Base-by-base conservation (phyloP, 169 alveolate genomes). In the Babesia sp. region DNA sequence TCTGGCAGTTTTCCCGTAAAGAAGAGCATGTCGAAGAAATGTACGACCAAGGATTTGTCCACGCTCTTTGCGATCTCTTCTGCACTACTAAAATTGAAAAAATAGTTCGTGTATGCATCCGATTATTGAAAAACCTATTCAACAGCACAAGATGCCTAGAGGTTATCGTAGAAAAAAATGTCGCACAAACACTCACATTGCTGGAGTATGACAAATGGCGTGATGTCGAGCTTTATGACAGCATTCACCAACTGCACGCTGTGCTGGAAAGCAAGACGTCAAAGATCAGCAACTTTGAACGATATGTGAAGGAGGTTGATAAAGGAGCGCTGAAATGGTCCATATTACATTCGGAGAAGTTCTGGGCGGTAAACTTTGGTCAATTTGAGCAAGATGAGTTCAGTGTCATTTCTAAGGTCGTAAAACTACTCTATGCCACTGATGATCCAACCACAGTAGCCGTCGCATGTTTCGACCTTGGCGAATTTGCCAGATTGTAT, bases 401-500 rank as follows among this genome's bases (percentile, higher is more conserved):
- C 59, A 69, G 79, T 42, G 86, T 90, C n/a, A 86, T 91, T 42
- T 84, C 90, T 50, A 87, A 87, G 72, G 84, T 91, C 39, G 91
- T 87, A 31, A 90, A 91, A 41, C 81, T 91, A 41, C 61, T 91
- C 60, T 83, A 91, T 82, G 73, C 83, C 24, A 87, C 91, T 12
- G 87, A 84, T 44, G 95, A 91, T 67, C 72, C 87, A 11, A 86
- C 88, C 29, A 91, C 94, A 4, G 82, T 90, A 14, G 93, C 95
- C 4, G 92, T 93, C 24, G 97, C 96, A 31, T 91, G 95, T 55
- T 93, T 91, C 83, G 97, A 93, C 80, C 90, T 93, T 37, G 97
- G 97, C 5, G 97, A 93, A 70, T 93, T 93, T 71, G 95, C 96
- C 18, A 71, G 97, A 63, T 72, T 91, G 28, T 91, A 93, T 66